Base-by-base conservation (phyloP, 257 asterid species). In the Lantana camara region DNA sequence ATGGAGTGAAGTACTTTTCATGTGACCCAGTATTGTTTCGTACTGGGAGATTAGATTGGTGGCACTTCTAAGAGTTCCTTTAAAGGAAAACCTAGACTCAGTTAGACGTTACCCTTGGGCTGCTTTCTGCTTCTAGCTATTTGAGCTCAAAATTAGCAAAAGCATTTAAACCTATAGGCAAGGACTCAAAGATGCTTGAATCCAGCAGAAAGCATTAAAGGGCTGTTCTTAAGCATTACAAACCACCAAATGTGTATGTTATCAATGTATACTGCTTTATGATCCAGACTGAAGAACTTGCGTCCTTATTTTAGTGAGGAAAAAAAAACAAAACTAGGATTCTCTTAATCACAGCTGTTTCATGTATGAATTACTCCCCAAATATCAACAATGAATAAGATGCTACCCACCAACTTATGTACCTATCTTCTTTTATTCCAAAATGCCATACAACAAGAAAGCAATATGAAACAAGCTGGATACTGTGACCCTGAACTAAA, bases 1-100 rank as follows among this genome's bases (percentile, higher is more conserved):
- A 75, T 79, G 80, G 76, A 72, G 77, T 84, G 10, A 32, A 48
- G 73, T 71, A 63, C 67, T 62, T 35, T 63, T 6, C 20, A 27
- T 23, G 44, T 45, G 68, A 62, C 16, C 49, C 67, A 60, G 70
- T 47, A 15, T 40, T 41, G 23, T 30, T n/a, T 21, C 47, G 2
- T 38, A 52, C 32, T 32, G 37, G 21, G 44, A 45, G 46, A 23
- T 45, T 1, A 40, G 34, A 19, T 45, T 62, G 23, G 15, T 23
- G 48, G 14, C 49, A 62, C 27, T 19, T 30, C 17, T 32, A 34
- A 12, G 48, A 7, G 48, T 19, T n/a, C 56, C 16, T 15, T 24
- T 52, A 7, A 27, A 52, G 35, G 19, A 23, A 27, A 17, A n/a
- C n/a, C n/a, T n/a, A n/a, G n/a, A n/a, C n/a, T n/a, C n/a, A n/a